phyloP scores from a whole-genome alignment of 2,329 filamentous ascomycete genomes.

The Pyrenochaeta sp. region DNA sequence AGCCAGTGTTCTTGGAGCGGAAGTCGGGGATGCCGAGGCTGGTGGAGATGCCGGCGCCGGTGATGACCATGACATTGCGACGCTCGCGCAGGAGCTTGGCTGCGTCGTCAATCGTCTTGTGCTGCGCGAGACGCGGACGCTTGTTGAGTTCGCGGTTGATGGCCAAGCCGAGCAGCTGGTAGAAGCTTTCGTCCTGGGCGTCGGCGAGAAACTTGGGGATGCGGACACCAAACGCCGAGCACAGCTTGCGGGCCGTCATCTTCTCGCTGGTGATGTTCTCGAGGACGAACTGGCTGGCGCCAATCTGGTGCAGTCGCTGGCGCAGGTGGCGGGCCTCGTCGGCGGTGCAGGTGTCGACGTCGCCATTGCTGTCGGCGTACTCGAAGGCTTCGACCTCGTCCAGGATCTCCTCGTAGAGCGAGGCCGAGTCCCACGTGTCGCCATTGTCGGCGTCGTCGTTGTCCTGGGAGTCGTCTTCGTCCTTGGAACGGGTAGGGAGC shows the following conservation, averaged over 20 bases:
- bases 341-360: slow-evolving; percentile 37
- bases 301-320: slow-evolving; percentile 74
- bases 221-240: slow-evolving; percentile 83
- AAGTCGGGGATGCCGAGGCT: slow-evolving; percentile 98
- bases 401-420: slow-evolving; percentile 44
- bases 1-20: slow-evolving; percentile 87
- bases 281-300: slow-evolving; percentile 78
- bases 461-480: slow-evolving; percentile 14
- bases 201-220: slow-evolving; percentile 78
- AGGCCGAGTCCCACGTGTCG: slow-evolving; percentile 41
- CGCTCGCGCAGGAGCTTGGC: slow-evolving; percentile 76
- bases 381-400: slow-evolving; percentile 41
- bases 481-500: too few species aligned
- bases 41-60: slow-evolving; percentile 94
- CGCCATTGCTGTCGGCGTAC: slow-evolving; percentile 33
- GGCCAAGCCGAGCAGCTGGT: slow-evolving; percentile 75
- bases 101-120: slow-evolving; percentile 89
- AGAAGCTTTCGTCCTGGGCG: slow-evolving; percentile 75
- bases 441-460: slow-evolving; percentile 27
- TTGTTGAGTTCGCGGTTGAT: slow-evolving; percentile 83
- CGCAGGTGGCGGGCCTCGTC: slow-evolving; percentile 72
- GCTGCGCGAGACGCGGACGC: slow-evolving; percentile 77
- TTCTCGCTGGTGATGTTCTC: slow-evolving; percentile 62
- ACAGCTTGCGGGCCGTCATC: slow-evolving; percentile 81
- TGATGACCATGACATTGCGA: slow-evolving; percentile 89